Percentiles rank a stretch among this genome's conserved stretches.
phyloP scores from a whole-genome alignment of 352 stramenopile species.

The Phytopythium oedochilum region DNA sequence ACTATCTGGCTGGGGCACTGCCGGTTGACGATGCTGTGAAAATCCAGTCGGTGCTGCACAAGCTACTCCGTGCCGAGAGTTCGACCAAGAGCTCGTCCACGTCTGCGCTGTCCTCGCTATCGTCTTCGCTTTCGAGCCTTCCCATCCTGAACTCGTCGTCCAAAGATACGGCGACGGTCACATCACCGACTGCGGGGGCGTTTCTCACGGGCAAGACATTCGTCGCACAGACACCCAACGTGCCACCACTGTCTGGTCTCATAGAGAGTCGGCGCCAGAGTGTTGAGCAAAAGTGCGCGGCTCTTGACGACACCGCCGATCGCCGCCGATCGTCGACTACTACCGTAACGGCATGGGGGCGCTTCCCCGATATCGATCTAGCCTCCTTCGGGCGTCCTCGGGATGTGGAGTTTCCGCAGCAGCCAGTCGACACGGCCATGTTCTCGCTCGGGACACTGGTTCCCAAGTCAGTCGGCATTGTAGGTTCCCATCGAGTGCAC shows the following conservation, averaged over 20 bases:
- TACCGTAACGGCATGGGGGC: constrained; percentile 9
- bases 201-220: constrained; percentile 28
- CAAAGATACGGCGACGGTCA: not conserved
- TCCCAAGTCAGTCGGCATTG: constrained; percentile 6
- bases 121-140: constrained; percentile 8
- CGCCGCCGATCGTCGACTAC: not conserved
- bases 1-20: constrained; percentile 21
- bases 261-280: not conserved
- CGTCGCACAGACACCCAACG: constrained; percentile 23
- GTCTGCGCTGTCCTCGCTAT: not conserved
- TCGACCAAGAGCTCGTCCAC: not conserved
- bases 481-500: not conserved
- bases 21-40: constrained; percentile 28
- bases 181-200: not conserved
- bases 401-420: constrained; percentile 22
- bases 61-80: constrained; percentile 9
- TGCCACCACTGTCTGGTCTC: not conserved
- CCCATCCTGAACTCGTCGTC: not conserved
- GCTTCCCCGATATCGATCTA: constrained; percentile 23
- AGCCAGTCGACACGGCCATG: constrained; percentile 18
- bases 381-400: constrained; percentile 22
- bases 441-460: constrained; percentile 28
- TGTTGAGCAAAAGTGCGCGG: not conserved
- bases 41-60: constrained; percentile 32
- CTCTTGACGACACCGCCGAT: not conserved